Conservation (phyloP, 768 basidiomycete species). For the Boletus vinaceobasis region DNA sequence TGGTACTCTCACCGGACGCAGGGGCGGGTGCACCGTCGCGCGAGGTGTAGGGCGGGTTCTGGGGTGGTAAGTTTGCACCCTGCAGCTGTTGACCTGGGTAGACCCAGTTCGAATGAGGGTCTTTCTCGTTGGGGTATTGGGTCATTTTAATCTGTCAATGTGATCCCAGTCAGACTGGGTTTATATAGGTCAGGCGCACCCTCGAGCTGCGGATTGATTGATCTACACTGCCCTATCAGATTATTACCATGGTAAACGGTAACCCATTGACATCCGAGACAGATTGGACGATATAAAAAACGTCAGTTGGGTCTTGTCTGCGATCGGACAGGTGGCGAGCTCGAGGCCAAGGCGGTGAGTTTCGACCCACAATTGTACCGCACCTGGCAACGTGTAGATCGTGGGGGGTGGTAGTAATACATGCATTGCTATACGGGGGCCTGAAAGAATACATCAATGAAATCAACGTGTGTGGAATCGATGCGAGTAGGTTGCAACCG, state of each 20-base stretch:
- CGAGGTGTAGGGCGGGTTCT: slow-evolving; percentile 1
- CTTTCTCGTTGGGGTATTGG: slow-evolving; percentile 27
- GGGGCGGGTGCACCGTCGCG: slow-evolving; percentile 5
- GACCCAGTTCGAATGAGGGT: slow-evolving; percentile 13
- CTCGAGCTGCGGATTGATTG: not conserved
- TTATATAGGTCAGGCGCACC: not conserved
- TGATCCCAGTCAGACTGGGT: not conserved
- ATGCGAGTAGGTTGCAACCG: not conserved
- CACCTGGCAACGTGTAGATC: not conserved
- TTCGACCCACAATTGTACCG: not conserved
- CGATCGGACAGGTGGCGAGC: not conserved
- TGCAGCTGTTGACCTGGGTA: slow-evolving; percentile 5
- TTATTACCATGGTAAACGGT: not conserved
- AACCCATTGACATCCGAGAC: not conserved
- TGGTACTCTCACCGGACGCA: not conserved
- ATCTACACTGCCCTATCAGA: not conserved
- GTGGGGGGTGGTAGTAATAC: slow-evolving; percentile 8
- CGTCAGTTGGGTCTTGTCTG: not conserved
- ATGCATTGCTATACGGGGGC: slow-evolving; percentile 14
- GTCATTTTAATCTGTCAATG: slow-evolving; percentile 13
- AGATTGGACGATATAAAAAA: not conserved
- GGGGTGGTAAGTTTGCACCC: slow-evolving; percentile 5
- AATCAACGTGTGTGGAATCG: slow-evolving; percentile 9
- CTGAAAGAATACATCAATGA: slow-evolving; percentile 14
- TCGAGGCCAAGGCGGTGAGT: slow-evolving; percentile 7